Conservation (phyloP, 2,329 filamentous ascomycete species). For the Metarhizium rileyi region DNA sequence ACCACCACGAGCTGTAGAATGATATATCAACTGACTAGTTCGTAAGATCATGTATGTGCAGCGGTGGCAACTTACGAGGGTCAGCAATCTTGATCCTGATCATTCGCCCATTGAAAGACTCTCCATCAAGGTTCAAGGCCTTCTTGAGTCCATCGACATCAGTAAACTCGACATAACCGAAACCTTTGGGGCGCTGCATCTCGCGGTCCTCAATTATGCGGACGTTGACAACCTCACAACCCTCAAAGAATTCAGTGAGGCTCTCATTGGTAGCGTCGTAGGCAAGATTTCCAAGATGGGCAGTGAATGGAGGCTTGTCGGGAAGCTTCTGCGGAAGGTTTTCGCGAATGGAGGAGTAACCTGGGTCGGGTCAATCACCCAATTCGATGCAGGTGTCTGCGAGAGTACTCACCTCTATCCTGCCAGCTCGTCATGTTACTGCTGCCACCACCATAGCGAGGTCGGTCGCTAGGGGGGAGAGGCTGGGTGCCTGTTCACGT, state of each 20-base stretch:
- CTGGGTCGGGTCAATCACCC: conserved; percentile 24
- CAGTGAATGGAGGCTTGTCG: conserved; percentile 87
- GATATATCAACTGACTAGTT: background rate
- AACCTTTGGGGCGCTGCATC: conserved; percentile 90
- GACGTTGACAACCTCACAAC: conserved; percentile 79
- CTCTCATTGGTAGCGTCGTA: conserved; percentile 84
- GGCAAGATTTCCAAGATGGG: conserved; percentile 91
- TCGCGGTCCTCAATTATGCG: conserved; percentile 96
- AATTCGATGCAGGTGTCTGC: background rate
- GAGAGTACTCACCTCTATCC: conserved; percentile 31
- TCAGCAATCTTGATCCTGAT: conserved; percentile 94
- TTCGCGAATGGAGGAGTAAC: conserved; percentile 55
- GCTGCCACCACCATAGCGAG: conserved; percentile 22
- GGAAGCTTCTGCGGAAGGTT: conserved; percentile 65
- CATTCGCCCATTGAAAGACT: conserved; percentile 75
- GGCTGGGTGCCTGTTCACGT: conserved; percentile 41
- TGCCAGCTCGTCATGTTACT: conserved; percentile 28
- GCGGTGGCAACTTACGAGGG: conserved; percentile 60
- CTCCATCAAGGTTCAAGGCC: conserved; percentile 74
- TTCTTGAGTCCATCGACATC: conserved; percentile 83
- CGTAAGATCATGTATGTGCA: background rate
- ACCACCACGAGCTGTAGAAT: conserved; percentile 67
- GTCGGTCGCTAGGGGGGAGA: conserved; percentile 41
- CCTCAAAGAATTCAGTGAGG: conserved; percentile 76
- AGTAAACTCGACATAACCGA: conserved; percentile 93